Percentiles rank a stretch among this genome's conserved stretches.
Evolutionary conservation across 2,329 filamentous ascomycete species (phyloP).

Genomic region (Cephalotrichum gorgonifer): DNA sequence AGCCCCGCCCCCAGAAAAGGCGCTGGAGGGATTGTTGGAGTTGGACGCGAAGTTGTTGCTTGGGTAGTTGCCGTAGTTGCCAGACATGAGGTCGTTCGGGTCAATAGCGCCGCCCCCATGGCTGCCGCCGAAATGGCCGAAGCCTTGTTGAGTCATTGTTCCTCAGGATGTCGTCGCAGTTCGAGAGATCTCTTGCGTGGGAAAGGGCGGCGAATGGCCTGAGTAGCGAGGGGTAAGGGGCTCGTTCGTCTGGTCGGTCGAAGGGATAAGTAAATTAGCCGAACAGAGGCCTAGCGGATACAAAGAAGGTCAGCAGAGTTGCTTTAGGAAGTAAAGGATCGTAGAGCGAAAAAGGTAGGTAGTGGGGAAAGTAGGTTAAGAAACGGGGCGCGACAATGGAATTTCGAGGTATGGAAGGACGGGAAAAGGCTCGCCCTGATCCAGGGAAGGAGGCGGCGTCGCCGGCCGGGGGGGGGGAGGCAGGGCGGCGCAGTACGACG

Average conservation of each 20-base stretch:
- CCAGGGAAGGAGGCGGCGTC: not conserved
- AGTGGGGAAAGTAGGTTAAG: not conserved
- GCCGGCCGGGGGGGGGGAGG: not conserved
- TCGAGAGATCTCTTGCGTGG: not conserved
- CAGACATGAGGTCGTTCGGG: slow-evolving; percentile 71
- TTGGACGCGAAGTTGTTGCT: slow-evolving; percentile 45
- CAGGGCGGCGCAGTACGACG: not conserved
- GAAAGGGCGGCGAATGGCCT: not conserved
- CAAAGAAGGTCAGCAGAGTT: not conserved
- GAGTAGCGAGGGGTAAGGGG: not conserved
- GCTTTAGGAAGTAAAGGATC: not conserved
- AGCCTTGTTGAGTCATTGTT: slow-evolving; percentile 28
- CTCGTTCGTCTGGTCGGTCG: not conserved
- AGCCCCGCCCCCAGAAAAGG: slow-evolving; percentile 68
- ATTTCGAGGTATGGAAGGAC: not conserved
- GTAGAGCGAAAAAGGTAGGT: not conserved
- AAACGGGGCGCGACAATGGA: not conserved
- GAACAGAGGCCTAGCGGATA: not conserved
- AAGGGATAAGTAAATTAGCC: not conserved
- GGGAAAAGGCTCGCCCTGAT: not conserved
- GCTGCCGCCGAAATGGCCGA: slow-evolving; percentile 43
- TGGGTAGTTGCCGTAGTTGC: slow-evolving; percentile 50
- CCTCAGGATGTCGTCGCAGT: not conserved
- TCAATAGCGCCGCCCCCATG: slow-evolving; percentile 58
- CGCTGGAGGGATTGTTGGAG: slow-evolving; percentile 49